Conservation (phyloP, 2,329 filamentous ascomycete genomes). For the Ophiostoma perfectum region DNA sequence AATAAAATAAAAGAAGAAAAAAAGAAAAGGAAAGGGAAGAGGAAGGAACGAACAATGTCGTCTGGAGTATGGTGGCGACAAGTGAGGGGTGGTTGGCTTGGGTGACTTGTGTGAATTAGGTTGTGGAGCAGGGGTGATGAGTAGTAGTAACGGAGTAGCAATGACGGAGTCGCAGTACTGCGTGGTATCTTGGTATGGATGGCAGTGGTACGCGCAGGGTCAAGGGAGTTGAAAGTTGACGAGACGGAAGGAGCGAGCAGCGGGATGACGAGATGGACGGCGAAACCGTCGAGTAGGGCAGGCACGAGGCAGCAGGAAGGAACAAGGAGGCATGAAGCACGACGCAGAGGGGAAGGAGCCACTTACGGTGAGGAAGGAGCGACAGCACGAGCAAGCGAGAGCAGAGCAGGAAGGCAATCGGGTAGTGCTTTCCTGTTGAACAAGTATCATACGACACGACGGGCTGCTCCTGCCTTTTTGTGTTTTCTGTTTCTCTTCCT, state of each 20-base stretch:
- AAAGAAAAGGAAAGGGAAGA: neutral
- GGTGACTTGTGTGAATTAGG: slow-evolving; percentile 9
- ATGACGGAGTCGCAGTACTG: neutral
- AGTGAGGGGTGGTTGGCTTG: slow-evolving; percentile 11
- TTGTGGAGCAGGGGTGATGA: slow-evolving; percentile 5
- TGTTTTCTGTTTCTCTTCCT: neutral
- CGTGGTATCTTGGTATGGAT: too few relatives aligned
- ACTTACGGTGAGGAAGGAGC: neutral
- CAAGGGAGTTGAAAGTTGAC: neutral
- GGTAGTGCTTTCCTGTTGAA: slow-evolving; percentile 9
- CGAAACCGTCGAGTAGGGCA: neutral
- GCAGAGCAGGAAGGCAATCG: neutral
- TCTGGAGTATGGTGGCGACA: slow-evolving; percentile 19
- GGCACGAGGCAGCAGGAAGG: neutral
- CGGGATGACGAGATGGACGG: neutral
- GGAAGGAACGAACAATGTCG: slow-evolving; percentile 13
- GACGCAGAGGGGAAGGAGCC: neutral
- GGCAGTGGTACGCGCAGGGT: neutral
- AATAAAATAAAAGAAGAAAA: slow-evolving; percentile 2
- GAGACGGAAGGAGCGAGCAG: neutral
- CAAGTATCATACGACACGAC: neutral
- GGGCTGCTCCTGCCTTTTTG: neutral
- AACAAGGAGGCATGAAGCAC: too few relatives aligned
- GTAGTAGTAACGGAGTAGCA: neutral
- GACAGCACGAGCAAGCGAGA: neutral